Evolutionary conservation across 2,329 filamentous ascomycete genomes (phyloP).

Genomic region (Penicillium italicum): DNA sequence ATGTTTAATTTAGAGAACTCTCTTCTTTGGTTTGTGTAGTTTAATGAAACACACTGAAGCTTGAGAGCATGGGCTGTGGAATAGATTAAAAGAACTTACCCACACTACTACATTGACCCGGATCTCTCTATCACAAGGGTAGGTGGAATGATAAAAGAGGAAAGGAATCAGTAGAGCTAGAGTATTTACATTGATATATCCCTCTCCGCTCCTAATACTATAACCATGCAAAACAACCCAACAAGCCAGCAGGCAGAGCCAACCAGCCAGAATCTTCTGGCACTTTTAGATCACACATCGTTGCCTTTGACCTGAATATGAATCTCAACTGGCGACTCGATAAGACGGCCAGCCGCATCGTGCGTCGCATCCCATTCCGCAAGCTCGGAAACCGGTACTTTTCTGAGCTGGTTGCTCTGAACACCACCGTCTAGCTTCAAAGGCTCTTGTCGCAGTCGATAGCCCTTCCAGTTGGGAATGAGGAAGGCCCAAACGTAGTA

Average conservation of each 20-base stretch:
- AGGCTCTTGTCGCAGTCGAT: conserved; percentile 54
- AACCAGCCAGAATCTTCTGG: background rate
- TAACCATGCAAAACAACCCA: background rate
- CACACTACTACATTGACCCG: no score
- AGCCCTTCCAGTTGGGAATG: conserved; percentile 51
- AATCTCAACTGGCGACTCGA: background rate
- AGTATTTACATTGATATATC: background rate
- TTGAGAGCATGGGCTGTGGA: no score
- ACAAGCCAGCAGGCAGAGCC: background rate
- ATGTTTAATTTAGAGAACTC: no score
- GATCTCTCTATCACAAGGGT: no score
- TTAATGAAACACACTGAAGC: no score
- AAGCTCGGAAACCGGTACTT: conserved; percentile 51
- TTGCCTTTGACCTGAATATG: background rate
- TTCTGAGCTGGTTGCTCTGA: conserved; percentile 49
- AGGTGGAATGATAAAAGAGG: no score
- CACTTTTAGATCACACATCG: background rate
- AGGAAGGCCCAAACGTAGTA: conserved; percentile 57
- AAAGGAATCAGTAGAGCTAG: background rate
- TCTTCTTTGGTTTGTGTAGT: no score
- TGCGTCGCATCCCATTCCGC: conserved; percentile 56
- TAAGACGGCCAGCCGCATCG: conserved; percentile 43
- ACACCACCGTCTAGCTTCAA: conserved; percentile 49
- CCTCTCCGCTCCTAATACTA: background rate
- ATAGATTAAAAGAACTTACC: no score